A percentile compares a stretch with the other conserved stretches of the same genome.
phyloP scores from a whole-genome alignment of 495 filamentous ascomycete species.

The Pseudevernia furfuracea region DNA sequence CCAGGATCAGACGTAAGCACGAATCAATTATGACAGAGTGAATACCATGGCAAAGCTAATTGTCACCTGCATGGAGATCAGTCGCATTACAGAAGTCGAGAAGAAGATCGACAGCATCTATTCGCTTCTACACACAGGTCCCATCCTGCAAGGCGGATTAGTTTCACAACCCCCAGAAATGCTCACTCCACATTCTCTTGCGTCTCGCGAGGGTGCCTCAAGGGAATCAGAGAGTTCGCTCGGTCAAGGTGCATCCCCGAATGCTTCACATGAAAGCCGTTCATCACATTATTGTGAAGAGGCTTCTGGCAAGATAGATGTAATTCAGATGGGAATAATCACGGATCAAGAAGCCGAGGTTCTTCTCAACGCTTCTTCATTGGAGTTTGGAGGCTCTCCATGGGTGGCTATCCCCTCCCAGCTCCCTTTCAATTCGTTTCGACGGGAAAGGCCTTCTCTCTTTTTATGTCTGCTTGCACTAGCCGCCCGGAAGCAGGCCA shows the following conservation, averaged over 20 bases:
- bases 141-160: background rate
- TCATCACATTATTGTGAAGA: background rate
- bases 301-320: background rate
- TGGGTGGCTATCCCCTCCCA: background rate
- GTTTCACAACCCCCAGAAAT: background rate
- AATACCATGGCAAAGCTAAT: background rate
- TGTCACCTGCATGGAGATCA: background rate
- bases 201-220: background rate
- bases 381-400: background rate
- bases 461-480: slow-evolving; percentile 23
- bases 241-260: background rate
- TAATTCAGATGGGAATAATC: slow-evolving; percentile 12
- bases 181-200: background rate
- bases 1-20: background rate
- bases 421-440: slow-evolving; percentile 12
- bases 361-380: slow-evolving; percentile 2
- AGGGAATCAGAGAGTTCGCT: too few species aligned
- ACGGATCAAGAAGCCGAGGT: slow-evolving; percentile 10
- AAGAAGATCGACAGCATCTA: slow-evolving; percentile 17
- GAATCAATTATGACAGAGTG: background rate
- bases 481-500: slow-evolving; percentile 18
- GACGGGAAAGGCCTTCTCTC: slow-evolving; percentile 22
- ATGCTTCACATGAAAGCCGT: background rate
- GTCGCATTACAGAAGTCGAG: slow-evolving; percentile 17
- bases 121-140: slow-evolving; percentile 10